Evolutionary conservation across 148 eudicot species (phyloP).

Genomic region (Silene latifolia): DNA sequence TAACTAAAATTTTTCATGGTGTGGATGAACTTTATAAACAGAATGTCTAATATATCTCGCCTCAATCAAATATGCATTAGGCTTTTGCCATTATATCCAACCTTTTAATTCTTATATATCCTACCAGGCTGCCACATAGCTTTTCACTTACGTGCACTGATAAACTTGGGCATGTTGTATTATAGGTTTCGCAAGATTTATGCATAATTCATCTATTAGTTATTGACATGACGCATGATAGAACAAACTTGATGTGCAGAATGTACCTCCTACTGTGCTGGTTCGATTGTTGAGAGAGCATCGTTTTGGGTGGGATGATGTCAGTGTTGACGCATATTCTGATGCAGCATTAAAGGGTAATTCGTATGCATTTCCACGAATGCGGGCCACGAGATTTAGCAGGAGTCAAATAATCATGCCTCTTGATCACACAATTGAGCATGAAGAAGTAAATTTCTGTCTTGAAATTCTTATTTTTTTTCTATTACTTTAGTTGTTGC

Average conservation of each 20-base stretch:
- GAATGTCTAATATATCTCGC: too few species aligned
- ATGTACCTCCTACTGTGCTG: slow-evolving; percentile 83
- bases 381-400: slow-evolving; percentile 73
- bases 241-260: slow-evolving; percentile 35
- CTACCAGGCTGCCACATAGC: too few species aligned
- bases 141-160: not conserved
- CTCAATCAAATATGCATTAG: too few species aligned
- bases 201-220: not conserved
- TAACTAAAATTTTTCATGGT: too few species aligned
- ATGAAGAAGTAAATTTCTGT: slow-evolving; percentile 61
- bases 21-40: too few species aligned
- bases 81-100: too few species aligned
- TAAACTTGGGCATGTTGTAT: not conserved
- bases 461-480: not conserved
- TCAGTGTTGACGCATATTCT: slow-evolving; percentile 75
- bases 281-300: slow-evolving; percentile 92
- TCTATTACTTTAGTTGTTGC: not conserved
- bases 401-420: slow-evolving; percentile 95
- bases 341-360: slow-evolving; percentile 67
- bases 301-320: slow-evolving; percentile 97
- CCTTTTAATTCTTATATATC: too few species aligned
- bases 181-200: slow-evolving; percentile 4
- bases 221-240: not conserved
- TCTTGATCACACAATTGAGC: slow-evolving; percentile 86
- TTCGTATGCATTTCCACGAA: slow-evolving; percentile 61